Conservation (phyloP, 2,329 filamentous ascomycete genomes). For the Penicillium sp. region DNA sequence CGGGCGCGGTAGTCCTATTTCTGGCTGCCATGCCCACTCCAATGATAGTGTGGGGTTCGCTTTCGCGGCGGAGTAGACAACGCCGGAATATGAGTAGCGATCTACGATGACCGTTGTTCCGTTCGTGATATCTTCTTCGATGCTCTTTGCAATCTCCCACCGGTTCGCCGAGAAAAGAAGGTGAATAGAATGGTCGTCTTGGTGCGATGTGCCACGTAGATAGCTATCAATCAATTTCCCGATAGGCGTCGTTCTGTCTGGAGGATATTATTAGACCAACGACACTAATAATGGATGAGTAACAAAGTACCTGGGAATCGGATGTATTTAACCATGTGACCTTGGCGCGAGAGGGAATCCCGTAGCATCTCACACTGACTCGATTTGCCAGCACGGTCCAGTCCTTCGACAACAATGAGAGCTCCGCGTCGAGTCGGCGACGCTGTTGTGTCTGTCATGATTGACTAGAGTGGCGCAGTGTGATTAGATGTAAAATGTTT, state of each 20-base stretch:
- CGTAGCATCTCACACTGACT: constrained; percentile 76
- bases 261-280: constrained; percentile 12
- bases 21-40: constrained; percentile 78
- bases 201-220: constrained; percentile 66
- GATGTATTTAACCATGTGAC: constrained; percentile 56
- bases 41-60: constrained; percentile 67
- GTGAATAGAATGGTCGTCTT: constrained; percentile 88
- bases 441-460: constrained; percentile 3
- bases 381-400: constrained; percentile 88
- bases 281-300: background rate
- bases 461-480: background rate
- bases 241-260: constrained; percentile 79
- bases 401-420: constrained; percentile 80
- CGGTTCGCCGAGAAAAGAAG: constrained; percentile 87
- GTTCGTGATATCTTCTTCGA: constrained; percentile 51
- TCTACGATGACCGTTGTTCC: constrained; percentile 82
- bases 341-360: constrained; percentile 51
- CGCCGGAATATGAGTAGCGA: constrained; percentile 91
- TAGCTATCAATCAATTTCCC: constrained; percentile 85
- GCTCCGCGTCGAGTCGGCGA: constrained; percentile 55
- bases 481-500: background rate
- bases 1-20: constrained; percentile 80
- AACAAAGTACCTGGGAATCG: constrained; percentile 61
- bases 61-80: constrained; percentile 91
- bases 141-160: constrained; percentile 64